Evolutionary conservation across 164 flowering plant species (phyloP), one percentile per base, ranked within the genome.

Genomic region (Tetrastigma voinierianum): DNA sequence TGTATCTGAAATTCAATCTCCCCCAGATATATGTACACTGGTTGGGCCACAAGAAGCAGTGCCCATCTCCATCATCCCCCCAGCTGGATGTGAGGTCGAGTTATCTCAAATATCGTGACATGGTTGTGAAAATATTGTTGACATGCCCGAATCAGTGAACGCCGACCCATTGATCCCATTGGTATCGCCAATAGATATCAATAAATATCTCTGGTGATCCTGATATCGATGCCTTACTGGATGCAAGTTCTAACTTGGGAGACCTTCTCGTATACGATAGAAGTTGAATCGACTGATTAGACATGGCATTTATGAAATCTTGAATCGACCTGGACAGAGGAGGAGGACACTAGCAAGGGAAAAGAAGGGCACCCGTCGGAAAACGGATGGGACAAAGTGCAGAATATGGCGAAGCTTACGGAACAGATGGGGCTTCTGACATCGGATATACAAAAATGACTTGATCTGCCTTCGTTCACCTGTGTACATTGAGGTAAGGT

Each of bases 351-450:
- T 54, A 32, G 65, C 13, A 68, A 65, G 25, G 81, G 51, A 65
- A 69, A 45, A 24, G 84, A 76, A 43, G 67, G 2, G n/a, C 77
- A 78, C 57, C 75, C 72, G 16, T 47, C 53, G 57, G 87, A 74
- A 59, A 88, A 85, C 53, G 90, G 83, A 62, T 82, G 88, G 93
- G 73, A 73, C 52, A 87, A 80, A 53, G 17, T 67, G n/a, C 82
- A 86, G 70, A 59, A 76, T 61, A 70, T 94, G 90, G 88, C 86
- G 18, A 79, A 77, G 69, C 87, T 94, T n/a, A 90, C 96, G 0
- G 87, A 88, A 75, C 87, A 87, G 71, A 88, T 90, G 97, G 93
- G 90, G 19, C 85, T 76, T 70, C 91, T 89, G 14, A 57, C 80
- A 12, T 84, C 97, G 15, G 85, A 93, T 9, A 93, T 9, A 62